phyloP scores from a whole-genome alignment of 179 eudicot genomes.

The Sideroxylon spinosum region DNA sequence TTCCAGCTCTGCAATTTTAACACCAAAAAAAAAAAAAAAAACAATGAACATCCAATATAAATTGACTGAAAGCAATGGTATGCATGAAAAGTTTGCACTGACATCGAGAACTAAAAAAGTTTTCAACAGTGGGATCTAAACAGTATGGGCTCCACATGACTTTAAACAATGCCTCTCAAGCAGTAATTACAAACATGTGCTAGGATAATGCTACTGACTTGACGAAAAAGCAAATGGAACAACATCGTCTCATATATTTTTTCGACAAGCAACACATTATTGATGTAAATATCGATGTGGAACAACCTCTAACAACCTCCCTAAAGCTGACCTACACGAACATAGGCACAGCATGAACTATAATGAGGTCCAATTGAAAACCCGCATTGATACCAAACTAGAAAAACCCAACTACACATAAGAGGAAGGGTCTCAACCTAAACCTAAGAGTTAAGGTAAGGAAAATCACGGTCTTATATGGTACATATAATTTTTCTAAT shows the following conservation, averaged over 20 bases:
- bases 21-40: background rate
- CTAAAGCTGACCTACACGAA: no score
- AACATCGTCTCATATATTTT: conserved; percentile 4
- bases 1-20: conserved; percentile 71
- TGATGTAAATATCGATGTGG: background rate
- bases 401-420: no score
- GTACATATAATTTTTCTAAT: no score
- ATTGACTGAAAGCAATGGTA: background rate
- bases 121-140: background rate
- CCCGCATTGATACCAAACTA: no score
- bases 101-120: background rate
- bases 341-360: no score
- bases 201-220: background rate
- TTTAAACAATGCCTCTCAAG: background rate
- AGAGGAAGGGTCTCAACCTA: no score
- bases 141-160: background rate
- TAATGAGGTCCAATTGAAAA: no score
- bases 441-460: no score
- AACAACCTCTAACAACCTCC: no score
- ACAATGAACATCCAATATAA: background rate
- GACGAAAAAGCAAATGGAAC: background rate
- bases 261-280: background rate
- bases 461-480: no score
- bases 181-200: background rate
- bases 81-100: background rate